Percentiles rank a stretch among this genome's conserved stretches.
These are phyloP conservation scores for Erythrobasidium yunnanense DNA, from an alignment of 768 basidiomycete genomes.

Conservation along the genomic window DNA sequence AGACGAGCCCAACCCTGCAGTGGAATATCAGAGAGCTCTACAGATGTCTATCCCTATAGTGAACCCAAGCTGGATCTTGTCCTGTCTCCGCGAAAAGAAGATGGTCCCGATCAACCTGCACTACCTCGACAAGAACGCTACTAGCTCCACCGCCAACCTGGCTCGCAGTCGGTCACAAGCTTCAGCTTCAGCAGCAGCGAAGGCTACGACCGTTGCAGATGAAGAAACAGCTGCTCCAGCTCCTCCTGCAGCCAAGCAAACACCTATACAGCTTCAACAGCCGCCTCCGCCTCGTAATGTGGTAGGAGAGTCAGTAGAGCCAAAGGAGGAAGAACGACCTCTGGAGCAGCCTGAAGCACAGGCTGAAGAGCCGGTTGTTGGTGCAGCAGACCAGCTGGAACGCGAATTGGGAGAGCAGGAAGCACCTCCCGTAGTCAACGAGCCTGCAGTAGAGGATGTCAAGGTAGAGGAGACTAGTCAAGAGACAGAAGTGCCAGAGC, in stretches of 20 bases:
- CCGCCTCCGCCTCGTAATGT: conserved; percentile 7
- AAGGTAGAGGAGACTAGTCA: neutral
- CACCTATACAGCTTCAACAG: conserved; percentile 19
- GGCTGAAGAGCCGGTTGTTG: neutral
- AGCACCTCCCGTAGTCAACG: neutral
- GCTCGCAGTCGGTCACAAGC: neutral
- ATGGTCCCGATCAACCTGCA: conserved; percentile 77
- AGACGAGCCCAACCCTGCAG: conserved; percentile 52
- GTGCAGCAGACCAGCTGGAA: neutral
- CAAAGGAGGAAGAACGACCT: neutral
- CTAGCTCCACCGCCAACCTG: conserved; percentile 6
- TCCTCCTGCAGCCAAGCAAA: neutral
- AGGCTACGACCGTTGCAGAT: neutral
- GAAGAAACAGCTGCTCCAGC: neutral
- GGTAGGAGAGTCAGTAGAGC: neutral
- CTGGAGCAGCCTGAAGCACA: neutral
- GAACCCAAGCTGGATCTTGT: conserved; percentile 85
- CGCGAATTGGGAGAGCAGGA: neutral
- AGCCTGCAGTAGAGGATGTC: neutral
- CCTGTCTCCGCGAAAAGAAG: conserved; percentile 72
- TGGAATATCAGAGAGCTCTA: conserved; percentile 87
- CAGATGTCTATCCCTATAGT: conserved; percentile 90
- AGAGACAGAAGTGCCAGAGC: neutral
- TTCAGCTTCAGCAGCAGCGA: neutral
- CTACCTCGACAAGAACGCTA: conserved; percentile 44